These are phyloP conservation scores for Solanum raphanifolium DNA, from an alignment of 257 asterid genomes.

Conservation along the genomic window DNA sequence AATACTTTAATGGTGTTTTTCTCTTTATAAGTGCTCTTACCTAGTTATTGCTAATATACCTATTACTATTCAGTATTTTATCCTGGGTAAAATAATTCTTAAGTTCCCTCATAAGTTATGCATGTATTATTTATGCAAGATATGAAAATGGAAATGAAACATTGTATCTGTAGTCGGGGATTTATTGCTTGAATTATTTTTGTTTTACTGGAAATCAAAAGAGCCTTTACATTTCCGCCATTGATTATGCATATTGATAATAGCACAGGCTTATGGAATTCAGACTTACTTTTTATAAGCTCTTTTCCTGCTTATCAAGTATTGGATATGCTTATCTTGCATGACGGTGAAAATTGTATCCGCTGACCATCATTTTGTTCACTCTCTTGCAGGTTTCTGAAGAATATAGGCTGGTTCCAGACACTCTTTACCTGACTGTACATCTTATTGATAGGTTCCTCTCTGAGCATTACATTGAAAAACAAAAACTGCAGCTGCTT, in stretches of 20 bases:
- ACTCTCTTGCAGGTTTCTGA: slow-evolving; percentile 74
- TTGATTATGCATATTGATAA: neutral
- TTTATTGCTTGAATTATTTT: neutral
- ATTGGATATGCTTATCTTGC: neutral
- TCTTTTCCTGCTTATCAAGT: neutral
- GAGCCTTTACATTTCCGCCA: neutral
- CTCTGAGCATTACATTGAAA: slow-evolving; percentile 63
- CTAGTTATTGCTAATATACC: neutral
- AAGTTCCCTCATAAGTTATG: neutral
- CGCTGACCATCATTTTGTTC: neutral
- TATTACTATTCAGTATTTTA: neutral
- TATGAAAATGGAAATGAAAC: neutral
- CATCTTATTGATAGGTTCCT: slow-evolving; percentile 89
- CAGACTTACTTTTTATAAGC: neutral
- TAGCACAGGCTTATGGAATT: neutral
- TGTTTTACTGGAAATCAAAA: neutral
- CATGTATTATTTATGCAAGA: neutral
- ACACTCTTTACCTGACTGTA: slow-evolving; percentile 94
- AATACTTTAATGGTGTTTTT: neutral
- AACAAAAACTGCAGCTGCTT: slow-evolving; percentile 84
- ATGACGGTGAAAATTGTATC: neutral
- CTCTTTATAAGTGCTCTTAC: neutral
- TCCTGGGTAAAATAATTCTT: neutral
- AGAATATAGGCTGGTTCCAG: slow-evolving; percentile 87
- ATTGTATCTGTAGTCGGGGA: neutral